Evolutionary conservation across 2,329 filamentous ascomycete genomes (phyloP).

Genomic region (Cladosporium colombiae): DNA sequence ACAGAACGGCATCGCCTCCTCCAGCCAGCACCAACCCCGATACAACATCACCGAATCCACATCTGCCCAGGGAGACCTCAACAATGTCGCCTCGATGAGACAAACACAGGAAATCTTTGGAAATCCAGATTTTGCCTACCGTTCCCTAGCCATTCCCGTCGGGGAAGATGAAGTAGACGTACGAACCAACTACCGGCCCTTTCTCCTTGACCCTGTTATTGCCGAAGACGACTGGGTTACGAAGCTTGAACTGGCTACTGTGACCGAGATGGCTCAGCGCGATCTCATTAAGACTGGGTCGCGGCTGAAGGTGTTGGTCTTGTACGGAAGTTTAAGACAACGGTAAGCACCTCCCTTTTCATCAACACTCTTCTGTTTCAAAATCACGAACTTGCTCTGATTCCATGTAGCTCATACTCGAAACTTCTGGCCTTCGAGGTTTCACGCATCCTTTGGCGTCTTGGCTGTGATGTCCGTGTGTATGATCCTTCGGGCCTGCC

Average conservation of each 20-base stretch:
- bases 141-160: slow-evolving; percentile 3
- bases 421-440: slow-evolving; percentile 61
- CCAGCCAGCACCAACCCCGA: not conserved
- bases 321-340: slow-evolving; percentile 61
- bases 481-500: slow-evolving; percentile 61
- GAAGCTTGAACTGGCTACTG: slow-evolving; percentile 57
- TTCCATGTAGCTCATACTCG: slow-evolving; percentile 57
- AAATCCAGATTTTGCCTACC: slow-evolving; percentile 3
- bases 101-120: not conserved
- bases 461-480: slow-evolving; percentile 67
- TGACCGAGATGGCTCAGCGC: slow-evolving; percentile 48
- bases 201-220: slow-evolving; percentile 48
- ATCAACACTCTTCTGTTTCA: too few relatives aligned
- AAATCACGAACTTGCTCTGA: too few relatives aligned
- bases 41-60: slow-evolving; percentile 2
- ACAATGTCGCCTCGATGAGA: slow-evolving; percentile 16
- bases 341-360: too few relatives aligned
- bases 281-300: slow-evolving; percentile 37
- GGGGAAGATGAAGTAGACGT: slow-evolving; percentile 51
- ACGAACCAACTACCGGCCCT: slow-evolving; percentile 58
- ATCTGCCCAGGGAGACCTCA: slow-evolving; percentile 8
- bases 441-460: slow-evolving; percentile 60
- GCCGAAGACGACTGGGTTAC: slow-evolving; percentile 57
- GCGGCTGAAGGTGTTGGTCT: slow-evolving; percentile 58
- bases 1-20: not conserved